Percentiles rank a stretch among this genome's conserved stretches.
phyloP scores from a whole-genome alignment of 83 land plant genomes.

The Diphasiastrum complanatum region DNA sequence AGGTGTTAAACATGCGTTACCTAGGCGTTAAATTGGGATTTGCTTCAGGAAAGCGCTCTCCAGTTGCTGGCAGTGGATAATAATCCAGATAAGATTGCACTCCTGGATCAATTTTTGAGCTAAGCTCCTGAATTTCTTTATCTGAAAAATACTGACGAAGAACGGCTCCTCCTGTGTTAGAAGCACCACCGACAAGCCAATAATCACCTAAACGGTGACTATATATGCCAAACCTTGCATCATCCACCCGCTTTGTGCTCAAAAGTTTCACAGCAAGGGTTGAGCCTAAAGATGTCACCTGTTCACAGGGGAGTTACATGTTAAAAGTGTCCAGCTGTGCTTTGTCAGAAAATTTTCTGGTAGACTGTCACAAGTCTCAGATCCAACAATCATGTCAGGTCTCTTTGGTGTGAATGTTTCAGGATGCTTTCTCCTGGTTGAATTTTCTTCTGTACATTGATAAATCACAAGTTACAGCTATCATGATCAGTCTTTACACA shows the following conservation, averaged over 20 bases:
- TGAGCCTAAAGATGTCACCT: conserved; percentile 71
- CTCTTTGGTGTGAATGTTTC: too few relatives aligned
- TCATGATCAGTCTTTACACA: too few relatives aligned
- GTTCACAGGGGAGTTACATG: background rate
- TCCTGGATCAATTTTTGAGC: conserved; percentile 43
- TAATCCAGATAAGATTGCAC: conserved; percentile 47
- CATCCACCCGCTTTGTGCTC: conserved; percentile 51
- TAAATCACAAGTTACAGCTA: too few relatives aligned
- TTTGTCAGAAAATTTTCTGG: too few relatives aligned
- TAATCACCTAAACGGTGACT: conserved; percentile 58
- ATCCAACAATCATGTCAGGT: too few relatives aligned
- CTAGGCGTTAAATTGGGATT: conserved; percentile 53
- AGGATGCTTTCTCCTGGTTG: too few relatives aligned
- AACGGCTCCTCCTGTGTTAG: conserved; percentile 68
- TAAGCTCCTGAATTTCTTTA: conserved; percentile 35
- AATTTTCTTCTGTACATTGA: too few relatives aligned
- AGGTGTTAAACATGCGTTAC: conserved; percentile 16
- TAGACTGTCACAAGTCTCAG: too few relatives aligned
- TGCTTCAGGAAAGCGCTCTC: conserved; percentile 65
- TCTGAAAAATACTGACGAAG: conserved; percentile 50
- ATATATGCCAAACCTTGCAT: conserved; percentile 61
- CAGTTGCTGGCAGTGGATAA: conserved; percentile 43
- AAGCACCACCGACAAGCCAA: conserved; percentile 76
- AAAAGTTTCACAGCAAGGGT: conserved; percentile 60
- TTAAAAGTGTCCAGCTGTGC: too few relatives aligned